Evolutionary conservation across 441 rosid species (phyloP).

Genomic region (Euphorbia schlechtendalii): DNA sequence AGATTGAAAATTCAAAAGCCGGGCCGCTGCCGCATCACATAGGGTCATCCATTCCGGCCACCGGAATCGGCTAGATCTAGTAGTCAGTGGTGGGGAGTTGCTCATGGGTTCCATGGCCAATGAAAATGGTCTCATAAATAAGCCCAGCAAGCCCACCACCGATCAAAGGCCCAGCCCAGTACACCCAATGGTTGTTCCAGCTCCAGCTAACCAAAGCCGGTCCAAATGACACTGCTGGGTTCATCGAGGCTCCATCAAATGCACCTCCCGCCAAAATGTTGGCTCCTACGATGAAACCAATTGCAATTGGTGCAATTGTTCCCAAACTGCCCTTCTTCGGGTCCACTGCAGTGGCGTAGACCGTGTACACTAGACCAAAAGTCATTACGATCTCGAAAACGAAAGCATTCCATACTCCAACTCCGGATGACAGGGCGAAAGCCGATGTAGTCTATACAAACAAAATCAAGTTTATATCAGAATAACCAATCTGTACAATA

Average conservation of each 20-base stretch:
- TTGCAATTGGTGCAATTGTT: constrained; percentile 66
- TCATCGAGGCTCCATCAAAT: constrained; percentile 90
- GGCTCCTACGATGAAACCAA: constrained; percentile 87
- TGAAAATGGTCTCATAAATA: constrained; percentile 62
- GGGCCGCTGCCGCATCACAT: neutral
- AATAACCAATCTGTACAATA: too few species aligned
- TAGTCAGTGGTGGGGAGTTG: constrained; percentile 61
- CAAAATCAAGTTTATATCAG: too few species aligned
- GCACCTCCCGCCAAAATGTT: constrained; percentile 85
- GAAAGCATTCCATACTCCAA: constrained; percentile 61
- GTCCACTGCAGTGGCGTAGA: constrained; percentile 80
- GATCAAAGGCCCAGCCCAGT: constrained; percentile 79
- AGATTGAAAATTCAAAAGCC: constrained; percentile 12
- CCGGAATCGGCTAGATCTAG: constrained; percentile 21
- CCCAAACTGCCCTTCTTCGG: constrained; percentile 75
- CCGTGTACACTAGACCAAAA: constrained; percentile 75
- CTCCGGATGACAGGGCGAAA: constrained; percentile 60
- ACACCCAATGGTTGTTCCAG: constrained; percentile 83
- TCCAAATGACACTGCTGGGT: constrained; percentile 91
- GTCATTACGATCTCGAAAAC: constrained; percentile 93
- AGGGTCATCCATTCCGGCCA: neutral
- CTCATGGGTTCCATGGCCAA: constrained; percentile 40
- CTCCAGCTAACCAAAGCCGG: constrained; percentile 89
- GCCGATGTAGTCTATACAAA: constrained; percentile 42
- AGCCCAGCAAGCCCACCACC: constrained; percentile 79